Conservation (phyloP, 306 rosid species). For the Corylus heterophylla region DNA sequence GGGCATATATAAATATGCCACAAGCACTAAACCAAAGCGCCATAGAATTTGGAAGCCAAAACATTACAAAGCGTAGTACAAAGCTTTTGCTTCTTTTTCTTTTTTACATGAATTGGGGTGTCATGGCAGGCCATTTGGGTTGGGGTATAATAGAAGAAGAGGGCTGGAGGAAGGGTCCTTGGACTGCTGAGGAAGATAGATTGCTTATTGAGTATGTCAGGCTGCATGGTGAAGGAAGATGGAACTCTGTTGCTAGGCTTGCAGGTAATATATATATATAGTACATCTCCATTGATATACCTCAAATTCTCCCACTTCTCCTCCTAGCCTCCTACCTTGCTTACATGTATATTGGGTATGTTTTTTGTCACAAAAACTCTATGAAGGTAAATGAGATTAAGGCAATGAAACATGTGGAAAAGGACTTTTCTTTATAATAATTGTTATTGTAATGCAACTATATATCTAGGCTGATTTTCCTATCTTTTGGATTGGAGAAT, state of each 20-base stretch:
- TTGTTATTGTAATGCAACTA: background rate
- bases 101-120: slow-evolving; percentile 54
- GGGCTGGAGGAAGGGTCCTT: slow-evolving; percentile 97
- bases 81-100: slow-evolving; percentile 1
- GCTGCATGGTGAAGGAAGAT: slow-evolving; percentile 93
- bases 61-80: background rate
- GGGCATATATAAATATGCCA: slow-evolving; percentile 49
- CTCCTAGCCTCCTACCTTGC: background rate
- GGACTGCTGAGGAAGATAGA: slow-evolving; percentile 94
- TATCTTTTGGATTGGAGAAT: background rate
- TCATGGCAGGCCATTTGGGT: slow-evolving; percentile 56
- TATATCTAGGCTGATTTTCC: background rate
- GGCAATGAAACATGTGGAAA: slow-evolving; percentile 12
- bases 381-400: background rate
- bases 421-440: background rate
- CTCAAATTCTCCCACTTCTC: background rate
- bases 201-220: slow-evolving; percentile 81
- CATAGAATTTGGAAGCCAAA: slow-evolving; percentile 41
- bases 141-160: slow-evolving; percentile 71
- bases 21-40: slow-evolving; percentile 26
- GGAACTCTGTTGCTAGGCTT: slow-evolving; percentile 94
- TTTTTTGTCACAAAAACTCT: background rate
- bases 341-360: background rate
- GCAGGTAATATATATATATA: slow-evolving; percentile 47
- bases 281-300: background rate